phyloP scores from a whole-genome alignment of 495 filamentous ascomycete species.

The Arthonia radiata region DNA sequence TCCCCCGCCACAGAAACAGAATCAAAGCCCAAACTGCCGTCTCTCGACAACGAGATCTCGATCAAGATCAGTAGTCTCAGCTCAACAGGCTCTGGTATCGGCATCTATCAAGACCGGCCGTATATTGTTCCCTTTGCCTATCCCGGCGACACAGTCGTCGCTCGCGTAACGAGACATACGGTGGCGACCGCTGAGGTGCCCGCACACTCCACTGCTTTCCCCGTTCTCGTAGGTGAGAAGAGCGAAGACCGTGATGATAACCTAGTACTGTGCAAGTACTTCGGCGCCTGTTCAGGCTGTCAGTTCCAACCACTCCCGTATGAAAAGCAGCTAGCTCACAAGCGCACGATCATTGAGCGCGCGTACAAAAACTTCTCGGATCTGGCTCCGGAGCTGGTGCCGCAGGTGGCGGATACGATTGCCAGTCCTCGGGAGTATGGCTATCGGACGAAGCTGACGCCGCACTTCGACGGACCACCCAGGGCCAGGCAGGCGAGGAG shows the following conservation, averaged over 20 bases:
- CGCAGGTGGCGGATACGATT: conserved; percentile 58
- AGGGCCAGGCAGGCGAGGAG: conserved; percentile 14
- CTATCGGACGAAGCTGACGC: conserved; percentile 90
- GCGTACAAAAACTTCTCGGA: conserved; percentile 80
- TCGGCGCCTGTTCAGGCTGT: conserved; percentile 67
- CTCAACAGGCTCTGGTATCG: conserved; percentile 79
- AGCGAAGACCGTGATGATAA: conserved; percentile 55
- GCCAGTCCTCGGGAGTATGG: conserved; percentile 72
- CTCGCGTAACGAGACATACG: conserved; percentile 60
- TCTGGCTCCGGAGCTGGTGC: conserved; percentile 48
- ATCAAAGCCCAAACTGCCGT: conserved; percentile 36
- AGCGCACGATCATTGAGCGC: conserved; percentile 67
- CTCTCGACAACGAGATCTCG: conserved; percentile 49
- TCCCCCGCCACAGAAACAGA: conserved; percentile 3
- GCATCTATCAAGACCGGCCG: conserved; percentile 31
- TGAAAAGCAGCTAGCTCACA: conserved; percentile 57
- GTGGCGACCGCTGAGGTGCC: conserved; percentile 22
- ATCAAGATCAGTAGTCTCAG: conserved; percentile 51
- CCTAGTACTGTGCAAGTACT: conserved; percentile 61
- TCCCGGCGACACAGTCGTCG: conserved; percentile 58
- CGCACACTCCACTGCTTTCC: conserved; percentile 67
- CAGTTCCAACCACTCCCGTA: conserved; percentile 97
- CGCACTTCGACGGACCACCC: conserved; percentile 63
- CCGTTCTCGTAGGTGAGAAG: conserved; percentile 43
- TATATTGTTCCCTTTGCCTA: conserved; percentile 77